Evolutionary conservation across 2,329 filamentous ascomycete genomes (phyloP), one percentile per base, ranked within the genome.

Genomic region (Metarhizium album): DNA sequence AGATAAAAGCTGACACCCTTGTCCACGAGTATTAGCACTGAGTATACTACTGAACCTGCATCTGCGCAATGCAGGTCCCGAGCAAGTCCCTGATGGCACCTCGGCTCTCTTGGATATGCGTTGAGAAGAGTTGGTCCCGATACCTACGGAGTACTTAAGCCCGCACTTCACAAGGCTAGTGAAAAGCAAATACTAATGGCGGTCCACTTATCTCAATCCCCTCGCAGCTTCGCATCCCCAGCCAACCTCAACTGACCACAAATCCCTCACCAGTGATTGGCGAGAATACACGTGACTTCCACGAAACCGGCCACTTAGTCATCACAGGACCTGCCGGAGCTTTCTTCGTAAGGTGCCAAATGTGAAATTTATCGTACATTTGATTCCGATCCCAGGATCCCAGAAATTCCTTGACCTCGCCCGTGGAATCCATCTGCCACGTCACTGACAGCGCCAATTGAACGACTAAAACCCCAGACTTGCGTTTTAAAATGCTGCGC

Each of bases 401-500:
- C 42, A 52, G 55, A 53, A 53, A 56, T 56, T 54, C 54, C 55
- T 49, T 56, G 52, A 52, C 55, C 52, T 54, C 53, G 51, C 54
- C 55, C 58, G 53, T 54, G 53, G 54, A 49, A 55, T 48, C 46
- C 43, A 31, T 38, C 49, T 46, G 31, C 48, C 50, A 49, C 53
- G 48, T 50, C 52, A 47, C 54, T 52, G 56, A 54, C 58, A 54
- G 59, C 58, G 54, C 55, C 67, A 69, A 70, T 70, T 67, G 64
- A 62, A 60, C 54, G 52, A 48, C 51, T 40, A 31, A 49, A 54
- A 51, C 52, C 50, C 53, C 52, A 49, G 53, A 55, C 48, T 52
- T 55, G 50, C 53, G 42, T 48, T 47, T 54, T 54, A 62, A 72
- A 58, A 80, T 79, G 77, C 70, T 79, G 69, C 76, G 77, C 69